Evolutionary conservation across 805 yeast genomes (phyloP), one percentile per base, ranked within the genome.

Genomic region (Scheffersomyces ergatensis): DNA sequence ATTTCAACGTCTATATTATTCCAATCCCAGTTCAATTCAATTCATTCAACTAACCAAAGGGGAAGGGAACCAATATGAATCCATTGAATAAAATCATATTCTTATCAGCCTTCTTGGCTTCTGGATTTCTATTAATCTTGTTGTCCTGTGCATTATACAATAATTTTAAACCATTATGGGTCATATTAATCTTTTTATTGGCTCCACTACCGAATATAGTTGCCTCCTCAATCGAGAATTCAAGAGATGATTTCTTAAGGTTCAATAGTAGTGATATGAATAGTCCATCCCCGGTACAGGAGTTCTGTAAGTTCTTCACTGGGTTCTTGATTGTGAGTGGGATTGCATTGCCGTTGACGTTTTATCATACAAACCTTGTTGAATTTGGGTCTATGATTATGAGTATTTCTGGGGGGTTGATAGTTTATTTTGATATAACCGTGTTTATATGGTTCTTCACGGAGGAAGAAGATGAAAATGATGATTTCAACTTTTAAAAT

Each of bases 361-460:
- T 70, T 33, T 67, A 62, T 51, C 76, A 69, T 50, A 57, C 66
- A 26, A 36, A 50, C 21, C 41, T 69, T 39, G 67, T 70, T 31
- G 59, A 61, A 37, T 45, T 64, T 42, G 74, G 74, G 6, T 57
- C 72, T 5, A 56, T 58, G 63, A 42, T 66, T 30, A 70, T 70
- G 75, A 69, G 75, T 58, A 63, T 66, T 13, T 43, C 57, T 29
- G 76, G 76, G 13, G 76, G 76, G 23, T 53, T 68, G 38, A 66
- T 69, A 16, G 75, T 70, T n/a, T 70, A 70, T 50, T 57, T 59
- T 18, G 75, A 67, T 44, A 70, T 70, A 30, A 62, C 68, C 29
- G 62, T 67, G 33, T 70, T 70, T 49, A 66, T 68, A 26, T 70
- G 75, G 76, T 70, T 70, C 46, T 70, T 70, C 57, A 65, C 70